phyloP scores from a whole-genome alignment of 1,284 basidiomycete genomes.

The Rhodotorula glutinis region DNA sequence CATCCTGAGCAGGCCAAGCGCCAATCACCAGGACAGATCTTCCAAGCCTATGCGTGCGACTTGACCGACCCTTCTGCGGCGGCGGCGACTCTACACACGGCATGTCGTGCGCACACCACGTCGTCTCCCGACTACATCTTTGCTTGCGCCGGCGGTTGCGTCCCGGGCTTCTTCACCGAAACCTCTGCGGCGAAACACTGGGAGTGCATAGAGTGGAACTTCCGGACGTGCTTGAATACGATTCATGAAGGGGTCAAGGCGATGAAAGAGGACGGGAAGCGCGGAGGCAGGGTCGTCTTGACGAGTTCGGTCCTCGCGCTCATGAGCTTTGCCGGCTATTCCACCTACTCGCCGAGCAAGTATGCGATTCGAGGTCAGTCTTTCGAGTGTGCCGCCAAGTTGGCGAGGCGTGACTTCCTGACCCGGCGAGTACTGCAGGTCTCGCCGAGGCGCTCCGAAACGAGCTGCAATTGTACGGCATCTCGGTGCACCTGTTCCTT shows the following conservation, averaged over 20 bases:
- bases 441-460: conserved; percentile 80
- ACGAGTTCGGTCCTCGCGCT: conserved; percentile 77
- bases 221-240: conserved; percentile 64
- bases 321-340: conserved; percentile 78
- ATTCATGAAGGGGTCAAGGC: conserved; percentile 68
- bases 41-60: conserved; percentile 63
- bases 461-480: conserved; percentile 75
- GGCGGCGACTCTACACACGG: conserved; percentile 61
- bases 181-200: conserved; percentile 60
- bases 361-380: conserved; percentile 75
- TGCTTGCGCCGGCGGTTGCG: conserved; percentile 65
- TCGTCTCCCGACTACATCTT: conserved; percentile 67
- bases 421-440: conserved; percentile 52
- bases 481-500: conserved; percentile 80
- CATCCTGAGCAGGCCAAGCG: conserved; percentile 46
- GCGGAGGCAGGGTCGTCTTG: conserved; percentile 69
- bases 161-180: conserved; percentile 70
- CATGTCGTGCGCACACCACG: conserved; percentile 57
- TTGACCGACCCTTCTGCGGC: conserved; percentile 57
- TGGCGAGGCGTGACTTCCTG: too few relatives aligned
- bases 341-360: conserved; percentile 83
- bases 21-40: conserved; percentile 55
- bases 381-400: background rate
- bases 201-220: conserved; percentile 53
- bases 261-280: conserved; percentile 62